A percentile compares a stretch with the other conserved stretches of the same genome.
Evolutionary conservation across 176 grass and related monocot species (phyloP).

Genomic region (Avena eriantha): DNA sequence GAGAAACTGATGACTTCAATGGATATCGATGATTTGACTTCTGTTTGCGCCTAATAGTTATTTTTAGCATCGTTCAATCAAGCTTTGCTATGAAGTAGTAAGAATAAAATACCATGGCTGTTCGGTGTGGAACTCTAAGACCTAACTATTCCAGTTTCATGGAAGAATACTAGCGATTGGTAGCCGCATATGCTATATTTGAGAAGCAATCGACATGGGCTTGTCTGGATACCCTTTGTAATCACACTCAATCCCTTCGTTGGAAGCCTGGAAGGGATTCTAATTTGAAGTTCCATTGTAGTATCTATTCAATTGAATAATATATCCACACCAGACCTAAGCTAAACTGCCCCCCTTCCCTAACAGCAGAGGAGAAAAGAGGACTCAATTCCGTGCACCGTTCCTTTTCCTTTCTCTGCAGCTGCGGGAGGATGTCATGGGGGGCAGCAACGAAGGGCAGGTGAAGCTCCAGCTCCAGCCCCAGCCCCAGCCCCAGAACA

Average conservation of each 20-base stretch:
- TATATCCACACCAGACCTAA: neutral
- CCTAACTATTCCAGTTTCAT: neutral
- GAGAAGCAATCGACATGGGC: neutral
- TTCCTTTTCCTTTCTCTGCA: too few species aligned
- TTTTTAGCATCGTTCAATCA: neutral
- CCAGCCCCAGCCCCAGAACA: neutral
- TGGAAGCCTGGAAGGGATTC: neutral
- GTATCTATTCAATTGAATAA: neutral
- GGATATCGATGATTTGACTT: neutral
- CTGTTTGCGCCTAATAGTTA: neutral
- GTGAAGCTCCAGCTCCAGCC: neutral
- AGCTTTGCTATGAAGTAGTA: neutral
- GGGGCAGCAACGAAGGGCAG: neutral
- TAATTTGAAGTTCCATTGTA: neutral
- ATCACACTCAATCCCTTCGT: neutral
- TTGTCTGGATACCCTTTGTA: neutral
- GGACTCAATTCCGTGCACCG: neutral
- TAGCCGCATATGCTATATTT: neutral
- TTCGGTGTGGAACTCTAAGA: neutral
- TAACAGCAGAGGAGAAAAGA: neutral
- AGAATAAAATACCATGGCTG: neutral
- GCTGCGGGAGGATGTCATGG: neutral
- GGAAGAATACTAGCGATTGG: neutral
- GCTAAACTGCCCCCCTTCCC: neutral
- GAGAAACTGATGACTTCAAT: neutral